Evolutionary conservation across 352 stramenopile genomes (phyloP), one percentile per base, ranked within the genome.

Genomic region (Phytophthora uliginosa): DNA sequence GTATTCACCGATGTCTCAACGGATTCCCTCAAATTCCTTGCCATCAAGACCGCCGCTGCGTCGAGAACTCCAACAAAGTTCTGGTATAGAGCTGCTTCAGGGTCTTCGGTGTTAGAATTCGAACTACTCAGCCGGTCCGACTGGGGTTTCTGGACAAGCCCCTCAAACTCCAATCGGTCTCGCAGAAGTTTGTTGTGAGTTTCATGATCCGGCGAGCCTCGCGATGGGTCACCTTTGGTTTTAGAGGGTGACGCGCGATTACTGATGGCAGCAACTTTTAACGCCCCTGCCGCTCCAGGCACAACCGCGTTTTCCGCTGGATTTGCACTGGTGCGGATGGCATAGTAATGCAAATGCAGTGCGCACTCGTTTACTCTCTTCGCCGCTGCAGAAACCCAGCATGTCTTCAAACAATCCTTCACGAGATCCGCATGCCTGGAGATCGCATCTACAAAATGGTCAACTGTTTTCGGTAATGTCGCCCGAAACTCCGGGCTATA

Each of bases 21-120:
- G 0, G 87, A 95, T 26, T 86, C 84, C 24, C 93, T 76, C n/a
- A 98, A 76, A 42, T 98, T 97, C 3, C 88, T 78, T 12, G 93
- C 96, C 93, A 98, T 98, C 15, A 98, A 77, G 15, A 97, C 92
- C 2, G 92, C 79, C 12, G 90, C 86, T 17, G 91, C 88, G 50
- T 97, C 82, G 18, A 98, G 71, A 18, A 98, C 73, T 9, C 87
- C 89, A 20, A 85, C 74, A 61, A 95, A 91, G 24, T 81, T 81
- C 12, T 76, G 74, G 61, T 91, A 91, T 7, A 76, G 65, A 18
- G 64, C 65, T 12, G 80, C 64, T 42, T 95, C 80, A 5, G 78
- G 64, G 33, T 93, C 86, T 51, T 86, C 74, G 2, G 55, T 7
- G 17, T 59, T 66, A 8, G 13, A 3, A 3, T 47, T 68, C 18